A percentile compares a stretch with the other conserved stretches of the same genome.
These are phyloP conservation scores for Bjerkandera adusta DNA, from an alignment of 1,284 basidiomycete genomes.

Conservation along the genomic window DNA sequence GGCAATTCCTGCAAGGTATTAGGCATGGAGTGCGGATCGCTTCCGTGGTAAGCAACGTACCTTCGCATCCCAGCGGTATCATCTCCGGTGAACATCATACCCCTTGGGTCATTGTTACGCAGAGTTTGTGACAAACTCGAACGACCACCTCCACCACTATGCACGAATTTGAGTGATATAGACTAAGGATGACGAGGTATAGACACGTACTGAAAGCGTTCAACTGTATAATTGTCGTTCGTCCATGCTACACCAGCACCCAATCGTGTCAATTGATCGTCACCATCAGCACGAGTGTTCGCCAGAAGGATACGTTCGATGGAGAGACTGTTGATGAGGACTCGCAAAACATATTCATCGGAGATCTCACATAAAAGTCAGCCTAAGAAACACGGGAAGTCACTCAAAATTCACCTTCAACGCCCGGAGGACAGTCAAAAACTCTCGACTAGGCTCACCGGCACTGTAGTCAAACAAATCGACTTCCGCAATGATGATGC, in stretches of 20 bases:
- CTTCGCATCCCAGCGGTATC: conserved; percentile 33
- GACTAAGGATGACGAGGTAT: conserved; percentile 5
- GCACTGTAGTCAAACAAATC: conserved; percentile 77
- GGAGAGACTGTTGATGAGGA: conserved; percentile 72
- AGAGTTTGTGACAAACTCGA: conserved; percentile 32
- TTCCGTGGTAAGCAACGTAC: conserved; percentile 22
- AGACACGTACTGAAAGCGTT: conserved; percentile 55
- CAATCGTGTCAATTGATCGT: conserved; percentile 47
- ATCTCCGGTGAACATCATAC: conserved; percentile 46
- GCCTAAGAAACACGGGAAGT: conserved; percentile 1
- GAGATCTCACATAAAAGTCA: conserved; percentile 54
- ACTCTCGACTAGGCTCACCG: conserved; percentile 60
- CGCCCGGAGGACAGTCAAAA: conserved; percentile 82
- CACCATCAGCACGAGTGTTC: conserved; percentile 55
- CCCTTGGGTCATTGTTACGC: conserved; percentile 37
- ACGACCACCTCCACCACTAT: conserved; percentile 64
- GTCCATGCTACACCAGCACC: conserved; percentile 56
- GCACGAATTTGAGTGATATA: background rate
- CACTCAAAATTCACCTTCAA: conserved; percentile 48
- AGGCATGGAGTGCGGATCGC: background rate
- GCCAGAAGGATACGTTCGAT: conserved; percentile 80
- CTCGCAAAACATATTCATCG: conserved; percentile 74
- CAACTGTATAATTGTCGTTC: conserved; percentile 57
- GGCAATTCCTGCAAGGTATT: conserved; percentile 18
- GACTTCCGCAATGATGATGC: conserved; percentile 62